Conservation (phyloP, 2,329 filamentous ascomycete genomes). For the Sordariomycetes sp. region DNA sequence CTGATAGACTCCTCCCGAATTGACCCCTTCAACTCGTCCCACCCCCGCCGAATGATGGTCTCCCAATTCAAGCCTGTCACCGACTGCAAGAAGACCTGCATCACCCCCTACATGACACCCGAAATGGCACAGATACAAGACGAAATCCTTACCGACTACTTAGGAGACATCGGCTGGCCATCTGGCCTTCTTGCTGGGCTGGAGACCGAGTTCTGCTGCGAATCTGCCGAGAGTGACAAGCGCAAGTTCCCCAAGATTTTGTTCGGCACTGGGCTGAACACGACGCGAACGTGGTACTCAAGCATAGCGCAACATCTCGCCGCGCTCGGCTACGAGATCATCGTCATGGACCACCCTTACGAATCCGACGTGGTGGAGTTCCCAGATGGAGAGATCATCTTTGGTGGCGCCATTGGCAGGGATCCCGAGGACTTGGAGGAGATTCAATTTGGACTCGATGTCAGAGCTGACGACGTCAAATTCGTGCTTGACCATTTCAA, state of each 20-base stretch:
- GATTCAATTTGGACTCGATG: slow-evolving; percentile 13
- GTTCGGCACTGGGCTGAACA: slow-evolving; percentile 34
- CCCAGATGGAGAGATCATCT: slow-evolving; percentile 27
- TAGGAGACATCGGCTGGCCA: slow-evolving; percentile 9
- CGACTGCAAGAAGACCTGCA: slow-evolving; percentile 10
- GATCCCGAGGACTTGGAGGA: slow-evolving; percentile 5
- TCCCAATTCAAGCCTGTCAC: slow-evolving; percentile 10
- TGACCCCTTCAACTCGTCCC: slow-evolving; percentile 5
- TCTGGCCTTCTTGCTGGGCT: slow-evolving; percentile 7
- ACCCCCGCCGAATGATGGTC: slow-evolving; percentile 5
- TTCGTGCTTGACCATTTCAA: slow-evolving; percentile 26
- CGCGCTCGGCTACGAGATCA: slow-evolving; percentile 33
- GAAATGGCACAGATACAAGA: slow-evolving; percentile 11
- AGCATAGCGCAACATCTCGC: slow-evolving; percentile 34
- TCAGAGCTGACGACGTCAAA: slow-evolving; percentile 23
- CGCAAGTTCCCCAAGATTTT: slow-evolving; percentile 19
- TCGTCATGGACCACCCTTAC: slow-evolving; percentile 39
- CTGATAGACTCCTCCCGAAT: slow-evolving; percentile 4
- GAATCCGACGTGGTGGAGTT: slow-evolving; percentile 35
- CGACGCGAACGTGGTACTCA: slow-evolving; percentile 31
- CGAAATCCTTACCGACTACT: slow-evolving; percentile 8
- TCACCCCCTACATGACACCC: slow-evolving; percentile 11
- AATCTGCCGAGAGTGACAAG: slow-evolving; percentile 8
- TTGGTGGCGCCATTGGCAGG: slow-evolving; percentile 10
- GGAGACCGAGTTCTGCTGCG: slow-evolving; percentile 13